A percentile compares a stretch with the other conserved stretches of the same genome.
phyloP scores from a whole-genome alignment of 2,329 filamentous ascomycete genomes.

The Neopestalotiopsis sp. region DNA sequence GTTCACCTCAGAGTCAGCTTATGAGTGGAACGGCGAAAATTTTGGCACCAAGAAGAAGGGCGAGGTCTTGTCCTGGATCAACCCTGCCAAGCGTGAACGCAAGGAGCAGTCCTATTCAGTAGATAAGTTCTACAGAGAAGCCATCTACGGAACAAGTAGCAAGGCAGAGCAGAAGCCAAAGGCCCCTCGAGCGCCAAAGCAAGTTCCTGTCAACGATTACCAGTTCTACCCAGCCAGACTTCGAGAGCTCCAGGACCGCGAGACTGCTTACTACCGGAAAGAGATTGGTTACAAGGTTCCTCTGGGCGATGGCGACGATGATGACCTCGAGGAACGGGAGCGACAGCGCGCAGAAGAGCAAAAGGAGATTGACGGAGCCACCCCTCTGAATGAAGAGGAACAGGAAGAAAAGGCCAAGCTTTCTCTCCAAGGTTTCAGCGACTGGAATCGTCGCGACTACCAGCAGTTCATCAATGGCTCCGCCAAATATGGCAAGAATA shows the following conservation, averaged over 20 bases:
- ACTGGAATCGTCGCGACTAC: slow-evolving; percentile 98
- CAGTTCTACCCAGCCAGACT: slow-evolving; percentile 92
- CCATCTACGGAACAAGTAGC: slow-evolving; percentile 77
- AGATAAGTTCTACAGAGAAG: slow-evolving; percentile 97
- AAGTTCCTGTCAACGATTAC: slow-evolving; percentile 91
- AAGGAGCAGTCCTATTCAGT: slow-evolving; percentile 99
- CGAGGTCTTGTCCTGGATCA: slow-evolving; percentile 94
- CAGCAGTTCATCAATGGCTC: slow-evolving; percentile 97
- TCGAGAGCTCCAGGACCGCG: slow-evolving; percentile 89
- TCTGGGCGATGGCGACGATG: slow-evolving; percentile 85
- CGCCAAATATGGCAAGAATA: slow-evolving; percentile 86
- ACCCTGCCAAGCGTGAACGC: slow-evolving; percentile 95
- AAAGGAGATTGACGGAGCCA: slow-evolving; percentile 90
- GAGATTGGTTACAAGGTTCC: slow-evolving; percentile 96
- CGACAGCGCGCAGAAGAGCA: slow-evolving; percentile 88
- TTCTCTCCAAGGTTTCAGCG: slow-evolving; percentile 83
- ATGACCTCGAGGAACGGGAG: slow-evolving; percentile 84
- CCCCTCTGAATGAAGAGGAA: slow-evolving; percentile 87
- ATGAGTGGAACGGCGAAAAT: slow-evolving; percentile 98
- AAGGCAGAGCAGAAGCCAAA: slow-evolving; percentile 88
- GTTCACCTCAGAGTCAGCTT: slow-evolving; percentile 95
- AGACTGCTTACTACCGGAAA: slow-evolving; percentile 94
- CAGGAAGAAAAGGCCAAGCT: slow-evolving; percentile 84
- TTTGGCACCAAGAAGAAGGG: slow-evolving; percentile 93
- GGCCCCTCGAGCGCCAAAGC: slow-evolving; percentile 93